These are phyloP conservation scores for Iberis amara DNA, from an alignment of 441 rosid genomes.

Conservation along the genomic window DNA sequence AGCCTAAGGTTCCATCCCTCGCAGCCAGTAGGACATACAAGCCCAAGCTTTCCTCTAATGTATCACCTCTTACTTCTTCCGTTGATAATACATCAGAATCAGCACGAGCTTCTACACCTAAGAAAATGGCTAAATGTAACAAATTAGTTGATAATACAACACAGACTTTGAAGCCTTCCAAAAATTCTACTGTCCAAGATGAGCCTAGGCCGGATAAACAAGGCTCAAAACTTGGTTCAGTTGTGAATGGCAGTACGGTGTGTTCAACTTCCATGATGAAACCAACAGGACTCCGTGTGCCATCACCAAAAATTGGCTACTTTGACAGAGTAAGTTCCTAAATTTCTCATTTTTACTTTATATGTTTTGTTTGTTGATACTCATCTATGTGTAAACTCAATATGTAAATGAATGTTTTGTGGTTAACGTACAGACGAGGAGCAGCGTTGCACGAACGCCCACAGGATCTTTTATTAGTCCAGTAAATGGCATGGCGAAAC, in stretches of 20 bases:
- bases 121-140: slow-evolving; percentile 37
- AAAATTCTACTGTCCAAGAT: slow-evolving; percentile 34
- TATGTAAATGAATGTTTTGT: slow-evolving; percentile 14
- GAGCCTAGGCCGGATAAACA: slow-evolving; percentile 32
- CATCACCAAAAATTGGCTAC: slow-evolving; percentile 91
- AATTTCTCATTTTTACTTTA: background rate
- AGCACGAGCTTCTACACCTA: slow-evolving; percentile 47
- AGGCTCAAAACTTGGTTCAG: slow-evolving; percentile 35
- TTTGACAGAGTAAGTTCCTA: slow-evolving; percentile 84
- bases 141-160: slow-evolving; percentile 29
- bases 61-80: slow-evolving; percentile 64
- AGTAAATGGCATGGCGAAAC: slow-evolving; percentile 35
- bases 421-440: slow-evolving; percentile 52
- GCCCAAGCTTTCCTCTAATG: slow-evolving; percentile 45
- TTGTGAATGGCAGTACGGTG: slow-evolving; percentile 31
- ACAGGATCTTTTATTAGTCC: slow-evolving; percentile 36
- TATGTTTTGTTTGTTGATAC: no score
- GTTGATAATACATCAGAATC: slow-evolving; percentile 74
- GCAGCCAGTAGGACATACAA: slow-evolving; percentile 43
- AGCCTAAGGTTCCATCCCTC: slow-evolving; percentile 34
- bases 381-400: slow-evolving; percentile 1
- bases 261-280: slow-evolving; percentile 42
- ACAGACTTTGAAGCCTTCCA: slow-evolving; percentile 34
- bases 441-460: slow-evolving; percentile 45
- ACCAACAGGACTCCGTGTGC: slow-evolving; percentile 89